Base-by-base conservation (phyloP, 2,329 filamentous ascomycete genomes). In the Scorias spongiosa region DNA sequence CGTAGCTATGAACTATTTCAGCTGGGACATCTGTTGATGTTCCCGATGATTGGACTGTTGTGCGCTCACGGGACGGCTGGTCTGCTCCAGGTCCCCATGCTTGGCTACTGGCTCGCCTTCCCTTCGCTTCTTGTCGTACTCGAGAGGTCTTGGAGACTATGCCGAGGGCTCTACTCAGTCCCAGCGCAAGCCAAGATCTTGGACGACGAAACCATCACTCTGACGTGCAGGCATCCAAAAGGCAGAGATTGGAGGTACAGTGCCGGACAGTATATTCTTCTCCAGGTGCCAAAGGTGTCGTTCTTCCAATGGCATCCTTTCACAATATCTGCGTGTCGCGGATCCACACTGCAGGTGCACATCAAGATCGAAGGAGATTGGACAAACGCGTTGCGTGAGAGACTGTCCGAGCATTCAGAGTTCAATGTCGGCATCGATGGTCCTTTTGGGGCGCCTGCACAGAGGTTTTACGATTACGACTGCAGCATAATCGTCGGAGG, bases 261-360 rank as follows among this genome's bases (percentile, higher is more conserved):
- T 43, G 72, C 72, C n/a, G 72, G 73, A 0, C 72, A 76, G 52
- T 75, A 76, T 45, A 65, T 77, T 11, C 69, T 77, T 39, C 59
- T 76, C 0, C 72, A 76, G 49, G 69, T 76, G 0, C 74, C 72
- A 0, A 48, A 61, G 28, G 55, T 76, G 17, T 74, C 70, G 32
- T 58, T 64, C 41, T 76, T 72, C 45, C 72, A 76, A 50, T 77
- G 73, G 73, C 73, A 77, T 44, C 74, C 72, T 0, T 77, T 77
- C 49, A 76, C 74, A 0, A 69, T 77, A 0, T 76, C 74, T 0
- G 68, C 69, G 2, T 76, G 72, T 48, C 63, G 66, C 11, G 71
- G 67, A 0, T 68, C 69, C 20, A 63, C 66, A 29, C 66, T 77
- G 58, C 67, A 69, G 54, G 54, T 77, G 0, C 73, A 76, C 49